Conservation (phyloP, 345 rosid genomes). For the Salix purpurea region DNA sequence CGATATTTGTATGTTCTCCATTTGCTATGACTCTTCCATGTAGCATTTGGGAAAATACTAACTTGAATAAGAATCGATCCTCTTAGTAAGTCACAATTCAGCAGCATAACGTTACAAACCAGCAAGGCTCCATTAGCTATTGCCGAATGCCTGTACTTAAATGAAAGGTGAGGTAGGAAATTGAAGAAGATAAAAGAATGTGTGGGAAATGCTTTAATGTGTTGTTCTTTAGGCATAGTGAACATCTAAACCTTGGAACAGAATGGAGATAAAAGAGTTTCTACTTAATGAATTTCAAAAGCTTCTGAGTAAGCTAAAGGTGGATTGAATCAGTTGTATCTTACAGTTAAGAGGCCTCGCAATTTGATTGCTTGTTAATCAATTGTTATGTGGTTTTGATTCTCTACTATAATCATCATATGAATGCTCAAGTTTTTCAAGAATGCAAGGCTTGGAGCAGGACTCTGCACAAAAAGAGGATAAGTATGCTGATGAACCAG, state of each 20-base stretch:
- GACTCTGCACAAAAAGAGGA: neutral
- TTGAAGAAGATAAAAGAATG: neutral
- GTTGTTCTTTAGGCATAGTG: too few relatives aligned
- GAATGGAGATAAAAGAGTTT: neutral
- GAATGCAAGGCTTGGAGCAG: neutral
- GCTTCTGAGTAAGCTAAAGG: neutral
- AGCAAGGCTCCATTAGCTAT: neutral
- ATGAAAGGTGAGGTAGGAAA: neutral
- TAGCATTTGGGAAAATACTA: constrained; percentile 47
- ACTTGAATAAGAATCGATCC: constrained; percentile 48
- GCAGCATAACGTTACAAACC: neutral
- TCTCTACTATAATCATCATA: neutral
- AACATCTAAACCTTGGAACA: too few relatives aligned
- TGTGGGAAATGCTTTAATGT: too few relatives aligned
- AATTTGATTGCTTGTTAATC: neutral
- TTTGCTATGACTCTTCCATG: constrained; percentile 38
- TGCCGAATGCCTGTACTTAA: too few relatives aligned
- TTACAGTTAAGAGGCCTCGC: neutral
- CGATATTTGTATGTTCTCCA: constrained; percentile 52
- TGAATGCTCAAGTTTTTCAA: neutral
- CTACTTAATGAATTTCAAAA: neutral
- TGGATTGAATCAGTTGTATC: neutral
- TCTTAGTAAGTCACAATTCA: constrained; percentile 19
- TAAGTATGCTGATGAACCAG: neutral
- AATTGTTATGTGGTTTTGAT: neutral